Evolutionary conservation across 2,329 filamentous ascomycete genomes (phyloP), one percentile per base, ranked within the genome.

Genomic region (Fusarium multiceps): DNA sequence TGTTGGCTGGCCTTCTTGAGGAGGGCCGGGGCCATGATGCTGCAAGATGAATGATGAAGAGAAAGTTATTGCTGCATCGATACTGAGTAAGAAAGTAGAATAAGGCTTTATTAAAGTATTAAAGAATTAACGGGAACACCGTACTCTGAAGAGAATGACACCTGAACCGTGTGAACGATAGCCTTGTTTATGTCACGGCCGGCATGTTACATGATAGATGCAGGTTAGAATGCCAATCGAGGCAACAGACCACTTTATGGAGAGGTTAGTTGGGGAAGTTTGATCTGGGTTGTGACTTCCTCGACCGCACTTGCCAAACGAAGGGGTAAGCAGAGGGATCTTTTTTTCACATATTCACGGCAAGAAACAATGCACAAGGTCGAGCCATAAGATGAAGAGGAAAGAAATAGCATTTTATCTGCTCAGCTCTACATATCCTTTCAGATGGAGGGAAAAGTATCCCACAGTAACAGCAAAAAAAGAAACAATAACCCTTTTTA

Each of bases 21-120:
- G 42, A 75, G 63, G 25, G 69, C 72, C 21, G 74, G 67, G 54
- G 69, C 66, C 78, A 80, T 80, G 43, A 51, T 77, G 71, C 32
- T 72, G 46, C 49, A 59, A 49, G 55, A 54, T 69, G 61, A 27
- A 20, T 47, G 37, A 59, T 37, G 54, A 55, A 55, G 12, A 45
- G 46, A 58, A 50, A 21, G 49, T 55, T 55, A 46, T 42, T 59
- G 32, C 48, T 51, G 55, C 47, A 63, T 63, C 37, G 13, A 66
- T 71, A 53, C 49, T 59, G 7, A 42, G 50, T 56, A 48, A 66
- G 18, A 51, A 53, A 51, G 27, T 18, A 43, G 43, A 21, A 34
- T 55, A 25, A 50, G 27, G 59, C 28, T 30, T 30, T 47, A 50
- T 58, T 37, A 49, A 55, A 63, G 45, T n/a, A 42, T 30, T 49